Conservation (phyloP, 73 alveolate genomes). For the Tetrahymena thermophila region DNA sequence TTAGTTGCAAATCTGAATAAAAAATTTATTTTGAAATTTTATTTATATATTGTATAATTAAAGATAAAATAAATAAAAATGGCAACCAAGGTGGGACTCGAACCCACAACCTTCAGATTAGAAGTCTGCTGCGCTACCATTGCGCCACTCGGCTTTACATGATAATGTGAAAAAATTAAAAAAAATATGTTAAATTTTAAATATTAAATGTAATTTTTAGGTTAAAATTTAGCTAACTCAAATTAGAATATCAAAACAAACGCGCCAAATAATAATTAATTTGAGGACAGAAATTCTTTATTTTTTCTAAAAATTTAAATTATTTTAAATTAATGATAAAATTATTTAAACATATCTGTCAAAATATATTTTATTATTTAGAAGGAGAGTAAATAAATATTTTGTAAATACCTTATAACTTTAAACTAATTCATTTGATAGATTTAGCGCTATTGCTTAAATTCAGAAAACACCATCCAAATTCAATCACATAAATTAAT, state of each 20-base stretch:
- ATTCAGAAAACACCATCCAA: neutral
- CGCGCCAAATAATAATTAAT: neutral
- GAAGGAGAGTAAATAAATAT: too few relatives aligned
- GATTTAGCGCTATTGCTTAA: neutral
- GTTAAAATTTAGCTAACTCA: neutral
- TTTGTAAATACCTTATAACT: too few relatives aligned
- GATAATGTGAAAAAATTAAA: neutral
- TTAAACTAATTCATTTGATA: too few relatives aligned
- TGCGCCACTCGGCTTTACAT: conserved; percentile 2
- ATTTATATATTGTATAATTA: too few relatives aligned
- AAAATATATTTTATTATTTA: too few relatives aligned
- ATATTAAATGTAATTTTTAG: neutral
- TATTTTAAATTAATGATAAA: neutral
- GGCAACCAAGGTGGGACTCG: conserved; percentile 8
- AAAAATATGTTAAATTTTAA: neutral
- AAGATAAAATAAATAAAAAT: neutral
- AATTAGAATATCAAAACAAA: neutral
- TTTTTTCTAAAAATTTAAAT: too few relatives aligned
- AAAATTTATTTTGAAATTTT: too few relatives aligned
- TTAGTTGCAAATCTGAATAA: too few relatives aligned
- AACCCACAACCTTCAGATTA: conserved; percentile 3
- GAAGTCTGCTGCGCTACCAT: conserved; percentile 6
- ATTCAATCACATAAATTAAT: neutral
- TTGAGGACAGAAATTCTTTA: neutral
- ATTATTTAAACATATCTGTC: too few relatives aligned